Base-by-base conservation (phyloP, 768 basidiomycete species). In the Leccinellum rugosiceps region DNA sequence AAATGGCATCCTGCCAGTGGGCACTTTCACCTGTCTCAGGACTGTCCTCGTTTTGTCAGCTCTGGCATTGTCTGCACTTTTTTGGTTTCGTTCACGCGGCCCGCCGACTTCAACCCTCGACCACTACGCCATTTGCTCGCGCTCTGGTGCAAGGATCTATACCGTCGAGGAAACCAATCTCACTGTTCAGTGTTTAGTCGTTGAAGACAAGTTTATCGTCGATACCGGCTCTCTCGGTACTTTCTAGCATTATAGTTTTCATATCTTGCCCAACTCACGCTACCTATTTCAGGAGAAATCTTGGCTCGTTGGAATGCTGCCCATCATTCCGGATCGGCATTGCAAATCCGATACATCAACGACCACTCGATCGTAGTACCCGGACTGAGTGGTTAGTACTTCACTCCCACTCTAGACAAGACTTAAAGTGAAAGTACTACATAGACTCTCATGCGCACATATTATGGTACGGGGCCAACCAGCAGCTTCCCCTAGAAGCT, bases 371-470 rank as follows among this genome's bases (percentile, higher is more conserved):
- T 87, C 53, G 71, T 90, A 45, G 79, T 90, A 46, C 90, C 90
- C 13, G 90, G 90, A 1, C 68, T 92, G 55, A 86, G 80, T 68
- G 88, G 87, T 88, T 62, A 63, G 83, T 75, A 17, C 19, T 50
- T n/a, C 35, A 38, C n/a, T 41, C 10, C 9, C 9, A 41, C 38
- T 41, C 15, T 5, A n/a, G 38, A 41, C 38, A n/a, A n/a, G 38
- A n/a, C n/a, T 41, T n/a, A 4, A 41, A 41, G 38, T 10, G 38
- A 41, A 9, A n/a, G n/a, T n/a, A n/a, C 38, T n/a, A 41, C n/a
- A n/a, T 62, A 88, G 90, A 92, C 72, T 87, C 90, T 3, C 90
- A 92, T 72, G 86, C 77, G 0, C 90, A 93, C 65, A 82, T 89
- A 32, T 76, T 93, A 3, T 88, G 90, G 70, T 90, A 91, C 65